A percentile compares a stretch with the other conserved stretches of the same genome.
These are phyloP conservation scores for Fusarium anthophilum DNA, from an alignment of 2,329 filamentous ascomycete genomes.

Conservation along the genomic window DNA sequence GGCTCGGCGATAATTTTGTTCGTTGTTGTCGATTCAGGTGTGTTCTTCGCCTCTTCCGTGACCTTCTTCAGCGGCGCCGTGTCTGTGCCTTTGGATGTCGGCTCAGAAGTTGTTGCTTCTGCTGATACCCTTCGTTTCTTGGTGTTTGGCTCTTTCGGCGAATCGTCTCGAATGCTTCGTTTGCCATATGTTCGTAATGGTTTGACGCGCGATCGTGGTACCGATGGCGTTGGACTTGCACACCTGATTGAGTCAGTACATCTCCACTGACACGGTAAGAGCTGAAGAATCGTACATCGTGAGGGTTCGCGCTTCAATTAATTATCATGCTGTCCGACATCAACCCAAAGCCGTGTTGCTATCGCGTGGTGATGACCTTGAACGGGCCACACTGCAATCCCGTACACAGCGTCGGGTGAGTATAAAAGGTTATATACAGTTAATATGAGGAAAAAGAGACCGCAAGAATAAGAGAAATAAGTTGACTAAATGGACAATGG, in stretches of 20 bases:
- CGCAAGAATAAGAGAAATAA: neutral
- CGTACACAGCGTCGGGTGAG: too few species aligned
- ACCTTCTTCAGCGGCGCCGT: neutral
- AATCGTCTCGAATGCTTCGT: conserved; percentile 44
- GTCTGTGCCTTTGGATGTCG: neutral
- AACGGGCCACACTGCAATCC: accelerated
- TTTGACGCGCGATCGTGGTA: conserved; percentile 45
- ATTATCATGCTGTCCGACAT: conserved; percentile 5
- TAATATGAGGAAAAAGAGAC: neutral
- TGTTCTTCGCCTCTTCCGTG: neutral
- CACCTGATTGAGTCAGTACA: conserved; percentile 41
- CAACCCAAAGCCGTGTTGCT: neutral
- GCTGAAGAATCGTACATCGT: neutral
- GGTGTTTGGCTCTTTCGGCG: conserved; percentile 3
- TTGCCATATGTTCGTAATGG: conserved; percentile 54
- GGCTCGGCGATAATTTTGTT: neutral
- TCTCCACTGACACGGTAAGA: accelerated
- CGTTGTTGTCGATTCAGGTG: neutral
- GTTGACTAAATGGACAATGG: neutral
- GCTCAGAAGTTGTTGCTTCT: neutral
- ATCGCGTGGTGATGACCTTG: neutral
- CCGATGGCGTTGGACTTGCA: conserved; percentile 40
- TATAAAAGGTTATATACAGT: neutral
- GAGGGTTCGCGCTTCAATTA: neutral
- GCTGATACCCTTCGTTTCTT: conserved; percentile 41